A percentile compares a stretch with the other conserved stretches of the same genome.
Evolutionary conservation across 2,329 filamentous ascomycete species (phyloP).

Genomic region (Helotiales sp.): DNA sequence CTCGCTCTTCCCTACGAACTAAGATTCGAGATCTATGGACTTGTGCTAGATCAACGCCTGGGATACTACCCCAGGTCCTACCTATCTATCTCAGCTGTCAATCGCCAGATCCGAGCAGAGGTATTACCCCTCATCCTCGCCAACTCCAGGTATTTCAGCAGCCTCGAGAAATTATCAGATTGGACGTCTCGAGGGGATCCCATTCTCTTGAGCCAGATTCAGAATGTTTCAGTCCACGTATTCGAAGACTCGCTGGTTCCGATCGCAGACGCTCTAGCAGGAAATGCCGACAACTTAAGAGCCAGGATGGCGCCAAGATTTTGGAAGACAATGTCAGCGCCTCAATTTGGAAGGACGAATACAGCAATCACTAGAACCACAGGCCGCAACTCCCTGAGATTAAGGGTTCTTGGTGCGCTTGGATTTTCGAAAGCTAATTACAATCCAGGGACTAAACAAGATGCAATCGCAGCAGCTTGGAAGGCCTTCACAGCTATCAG

Average conservation of each 20-base stretch:
- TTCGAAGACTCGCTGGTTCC: conserved; percentile 1
- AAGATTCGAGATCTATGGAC: conserved; percentile 10
- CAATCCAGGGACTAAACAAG: not conserved
- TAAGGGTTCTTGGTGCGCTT: not conserved
- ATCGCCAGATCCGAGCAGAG: conserved; percentile 9
- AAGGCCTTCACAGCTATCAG: conserved; percentile 2
- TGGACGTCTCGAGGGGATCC: conserved; percentile 4
- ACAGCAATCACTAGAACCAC: not conserved
- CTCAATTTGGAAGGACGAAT: not conserved
- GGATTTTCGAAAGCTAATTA: not conserved
- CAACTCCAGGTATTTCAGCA: conserved; percentile 1
- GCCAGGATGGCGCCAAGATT: too few relatives aligned
- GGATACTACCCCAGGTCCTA: not conserved
- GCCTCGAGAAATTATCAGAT: not conserved
- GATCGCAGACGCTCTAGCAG: not conserved
- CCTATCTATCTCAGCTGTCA: conserved; percentile 5
- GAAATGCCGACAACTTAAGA: not conserved
- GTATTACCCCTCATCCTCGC: conserved; percentile 1
- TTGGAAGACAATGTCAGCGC: not conserved
- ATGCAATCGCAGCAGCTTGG: conserved; percentile 3
- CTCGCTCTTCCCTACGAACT: conserved; percentile 10
- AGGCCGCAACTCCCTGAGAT: not conserved
- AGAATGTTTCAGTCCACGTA: conserved; percentile 1
- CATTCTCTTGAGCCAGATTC: conserved; percentile 1
- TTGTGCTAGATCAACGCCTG: conserved; percentile 2